Percentiles rank a stretch among this genome's conserved stretches.
Conservation (phyloP, 139 green algal species). For the Chlamydomonas incerta region DNA sequence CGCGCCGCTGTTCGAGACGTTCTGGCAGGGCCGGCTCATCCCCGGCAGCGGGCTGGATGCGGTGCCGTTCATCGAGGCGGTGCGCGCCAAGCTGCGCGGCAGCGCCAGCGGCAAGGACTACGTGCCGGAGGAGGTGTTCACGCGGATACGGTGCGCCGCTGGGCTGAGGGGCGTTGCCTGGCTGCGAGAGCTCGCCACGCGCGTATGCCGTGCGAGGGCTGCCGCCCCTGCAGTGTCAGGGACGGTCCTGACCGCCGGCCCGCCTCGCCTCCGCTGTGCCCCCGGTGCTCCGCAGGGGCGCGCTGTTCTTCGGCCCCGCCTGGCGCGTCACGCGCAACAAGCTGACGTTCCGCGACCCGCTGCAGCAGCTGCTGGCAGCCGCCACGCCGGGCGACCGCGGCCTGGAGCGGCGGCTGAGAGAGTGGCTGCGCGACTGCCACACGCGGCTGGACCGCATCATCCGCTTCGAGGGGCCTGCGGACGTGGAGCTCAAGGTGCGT, state of each 20-base stretch:
- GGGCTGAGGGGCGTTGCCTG: too few relatives aligned
- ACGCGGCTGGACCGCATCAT: constrained; percentile 74
- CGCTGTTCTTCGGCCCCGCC: constrained; percentile 84
- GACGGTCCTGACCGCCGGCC: too few relatives aligned
- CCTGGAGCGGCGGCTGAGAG: constrained; percentile 69
- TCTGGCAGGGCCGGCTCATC: constrained; percentile 87
- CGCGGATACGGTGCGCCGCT: constrained; percentile 64
- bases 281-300: constrained; percentile 57
- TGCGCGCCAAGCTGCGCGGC: constrained; percentile 60
- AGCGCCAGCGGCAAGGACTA: constrained; percentile 63
- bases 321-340: constrained; percentile 89
- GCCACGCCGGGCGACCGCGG: constrained; percentile 64
- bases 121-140: constrained; percentile 81
- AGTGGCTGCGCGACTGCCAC: constrained; percentile 83
- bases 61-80: constrained; percentile 78
- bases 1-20: constrained; percentile 73
- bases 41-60: constrained; percentile 75
- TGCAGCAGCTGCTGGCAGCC: constrained; percentile 68
- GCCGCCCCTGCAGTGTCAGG: too few relatives aligned
- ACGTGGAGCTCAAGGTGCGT: constrained; percentile 64
- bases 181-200: too few relatives aligned
- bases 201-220: too few relatives aligned
- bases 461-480: constrained; percentile 61
- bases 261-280: background rate
- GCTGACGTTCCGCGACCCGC: constrained; percentile 77